Percentiles rank a stretch among this genome's conserved stretches.
Evolutionary conservation across 2,329 filamentous ascomycete species (phyloP).

Genomic region (Fusarium mundagurra): DNA sequence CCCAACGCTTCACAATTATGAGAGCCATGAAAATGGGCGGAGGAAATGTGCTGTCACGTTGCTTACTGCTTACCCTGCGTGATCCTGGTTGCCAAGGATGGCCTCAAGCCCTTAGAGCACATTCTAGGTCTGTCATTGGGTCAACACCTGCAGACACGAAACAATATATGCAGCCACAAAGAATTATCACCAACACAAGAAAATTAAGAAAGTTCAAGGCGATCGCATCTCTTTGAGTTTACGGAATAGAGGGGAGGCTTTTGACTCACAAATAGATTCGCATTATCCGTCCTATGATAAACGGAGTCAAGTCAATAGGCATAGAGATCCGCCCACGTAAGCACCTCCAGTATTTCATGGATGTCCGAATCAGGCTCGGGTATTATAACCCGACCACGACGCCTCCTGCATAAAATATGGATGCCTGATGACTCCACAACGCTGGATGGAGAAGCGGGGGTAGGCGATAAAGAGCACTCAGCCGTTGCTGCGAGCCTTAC

Average conservation of each 20-base stretch:
- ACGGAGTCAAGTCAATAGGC: not conserved
- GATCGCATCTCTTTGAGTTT: rapidly evolving
- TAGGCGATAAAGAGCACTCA: not conserved
- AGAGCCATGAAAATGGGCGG: not conserved
- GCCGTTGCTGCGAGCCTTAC: not conserved
- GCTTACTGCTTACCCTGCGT: rapidly evolving
- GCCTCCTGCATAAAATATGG: not conserved
- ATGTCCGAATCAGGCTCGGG: not conserved
- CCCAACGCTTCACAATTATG: not conserved
- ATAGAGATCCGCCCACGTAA: not conserved
- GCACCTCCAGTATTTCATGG: no score
- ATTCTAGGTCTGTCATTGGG: not conserved
- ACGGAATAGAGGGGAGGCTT: not conserved
- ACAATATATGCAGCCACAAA: not conserved
- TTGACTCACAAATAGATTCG: not conserved
- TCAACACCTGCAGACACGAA: not conserved
- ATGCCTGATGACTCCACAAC: not conserved
- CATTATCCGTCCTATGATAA: rapidly evolving
- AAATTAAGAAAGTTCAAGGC: rapidly evolving
- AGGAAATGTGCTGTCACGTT: not conserved
- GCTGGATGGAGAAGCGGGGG: not conserved
- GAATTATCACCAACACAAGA: not conserved
- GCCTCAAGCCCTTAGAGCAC: rapidly evolving
- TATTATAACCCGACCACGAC: rapidly evolving
- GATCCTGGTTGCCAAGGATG: not conserved